Evolutionary conservation across 306 rosid species (phyloP), one percentile per base, ranked within the genome.

Genomic region (Ziziphus jujuba): DNA sequence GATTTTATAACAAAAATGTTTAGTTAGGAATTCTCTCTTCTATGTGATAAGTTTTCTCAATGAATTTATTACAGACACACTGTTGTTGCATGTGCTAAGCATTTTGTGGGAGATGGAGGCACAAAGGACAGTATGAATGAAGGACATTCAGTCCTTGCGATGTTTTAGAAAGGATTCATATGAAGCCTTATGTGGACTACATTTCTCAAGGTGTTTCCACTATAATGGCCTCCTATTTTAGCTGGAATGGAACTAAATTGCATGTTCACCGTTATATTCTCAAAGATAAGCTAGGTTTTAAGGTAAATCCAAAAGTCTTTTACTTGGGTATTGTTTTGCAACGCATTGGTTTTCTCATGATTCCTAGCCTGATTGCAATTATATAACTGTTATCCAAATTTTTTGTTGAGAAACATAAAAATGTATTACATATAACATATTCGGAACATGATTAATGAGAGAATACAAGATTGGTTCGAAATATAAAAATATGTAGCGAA

Each of bases 71-170:
- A 28, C 87, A 88, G 91, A 79, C 75, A 80, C 74, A 86, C 81
- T 59, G 84, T 80, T 16, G 59, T 83, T 28, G 97, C 96, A 13
- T 87, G 87, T 72, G 91, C 97, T 36, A 91, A 87, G 81, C 96
- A 91, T 82, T 91, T 86, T 81, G 91, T 91, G 14, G 90, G 97
- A 53, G 97, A 91, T 61, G 91, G 89, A 49, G 95, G 91, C 31
- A 89, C 96, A 5, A 24, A 81, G 1, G 82, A 80, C 51, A 90
- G 96, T 58, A 48, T 61, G 53, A 82, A 91, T 54, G 88, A 89
- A 66, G 97, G 91, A 55, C 71, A 89, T 75, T 80, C 87, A 12
- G 69, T 65, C 48, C 89, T 11, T 85, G 78, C 53, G 80, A 87
- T 34, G 87, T 85, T 45, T 75, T 89, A 9, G 95, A 89, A 74